These are phyloP conservation scores for Penicillium sp. DNA, from an alignment of 2,329 filamentous ascomycete genomes.

Conservation along the genomic window DNA sequence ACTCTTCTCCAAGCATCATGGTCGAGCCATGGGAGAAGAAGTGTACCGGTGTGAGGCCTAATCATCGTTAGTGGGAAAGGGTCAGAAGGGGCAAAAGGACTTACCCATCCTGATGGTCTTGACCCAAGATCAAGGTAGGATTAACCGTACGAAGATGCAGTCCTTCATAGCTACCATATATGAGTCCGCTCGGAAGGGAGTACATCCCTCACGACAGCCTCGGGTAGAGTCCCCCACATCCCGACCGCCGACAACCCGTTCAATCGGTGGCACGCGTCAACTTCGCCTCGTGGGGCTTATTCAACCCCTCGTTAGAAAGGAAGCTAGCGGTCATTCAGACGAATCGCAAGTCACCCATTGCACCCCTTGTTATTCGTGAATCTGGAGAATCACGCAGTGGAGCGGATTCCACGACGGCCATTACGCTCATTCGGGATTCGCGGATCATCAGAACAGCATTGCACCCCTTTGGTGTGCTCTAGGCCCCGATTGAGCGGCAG, in stretches of 20 bases:
- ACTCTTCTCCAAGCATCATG: constrained; percentile 69
- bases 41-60: constrained; percentile 55
- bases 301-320: background rate
- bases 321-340: background rate
- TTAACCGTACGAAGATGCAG: background rate
- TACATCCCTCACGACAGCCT: background rate
- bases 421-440: background rate
- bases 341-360: background rate
- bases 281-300: no score
- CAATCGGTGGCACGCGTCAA: background rate
- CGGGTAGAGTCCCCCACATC: constrained; percentile 19
- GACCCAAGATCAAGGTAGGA: background rate
- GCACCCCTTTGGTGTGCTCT: background rate
- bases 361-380: background rate
- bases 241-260: constrained; percentile 5
- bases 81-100: background rate
- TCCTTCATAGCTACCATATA: background rate
- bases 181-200: background rate
- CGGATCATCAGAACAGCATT: background rate
- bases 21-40: constrained; percentile 71
- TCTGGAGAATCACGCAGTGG: constrained; percentile 1
- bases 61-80: background rate
- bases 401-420: background rate
- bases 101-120: constrained; percentile 3
- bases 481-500: background rate